These are phyloP conservation scores for Akanthomyces muscarius DNA, from an alignment of 2,329 filamentous ascomycete genomes.

Conservation along the genomic window DNA sequence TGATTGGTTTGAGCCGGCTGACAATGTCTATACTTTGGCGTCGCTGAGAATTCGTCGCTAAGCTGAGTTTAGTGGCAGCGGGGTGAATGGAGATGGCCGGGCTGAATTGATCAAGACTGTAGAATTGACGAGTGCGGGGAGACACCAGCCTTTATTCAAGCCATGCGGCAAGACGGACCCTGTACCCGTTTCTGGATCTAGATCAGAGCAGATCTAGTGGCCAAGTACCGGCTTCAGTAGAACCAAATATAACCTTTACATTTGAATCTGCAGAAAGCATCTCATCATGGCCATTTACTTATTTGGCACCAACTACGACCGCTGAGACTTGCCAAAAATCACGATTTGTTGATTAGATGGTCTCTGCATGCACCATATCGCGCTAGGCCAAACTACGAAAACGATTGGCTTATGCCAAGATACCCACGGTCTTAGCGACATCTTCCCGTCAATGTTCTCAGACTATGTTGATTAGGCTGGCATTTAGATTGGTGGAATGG, in stretches of 20 bases:
- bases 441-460: conserved; percentile 43
- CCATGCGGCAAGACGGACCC: neutral
- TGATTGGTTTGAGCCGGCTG: neutral
- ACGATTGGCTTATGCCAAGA: neutral
- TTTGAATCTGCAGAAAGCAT: too few relatives aligned
- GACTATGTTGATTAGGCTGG: conserved; percentile 39
- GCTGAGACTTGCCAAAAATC: too few relatives aligned
- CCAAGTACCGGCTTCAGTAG: neutral
- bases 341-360: too few relatives aligned
- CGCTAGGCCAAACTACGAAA: neutral
- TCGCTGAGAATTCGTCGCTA: neutral
- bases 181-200: neutral
- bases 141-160: neutral
- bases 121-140: neutral
- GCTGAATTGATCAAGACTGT: neutral
- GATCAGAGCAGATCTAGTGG: neutral
- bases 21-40: neutral
- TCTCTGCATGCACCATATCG: neutral
- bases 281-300: too few relatives aligned
- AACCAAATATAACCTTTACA: too few relatives aligned
- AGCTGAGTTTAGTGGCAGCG: neutral
- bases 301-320: too few relatives aligned
- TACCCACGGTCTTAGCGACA: conserved; percentile 28
- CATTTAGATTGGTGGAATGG: conserved; percentile 22
- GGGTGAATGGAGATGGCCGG: neutral